phyloP scores from a whole-genome alignment of 1,139 yeast genomes.

The Suhomyces terraborum region DNA sequence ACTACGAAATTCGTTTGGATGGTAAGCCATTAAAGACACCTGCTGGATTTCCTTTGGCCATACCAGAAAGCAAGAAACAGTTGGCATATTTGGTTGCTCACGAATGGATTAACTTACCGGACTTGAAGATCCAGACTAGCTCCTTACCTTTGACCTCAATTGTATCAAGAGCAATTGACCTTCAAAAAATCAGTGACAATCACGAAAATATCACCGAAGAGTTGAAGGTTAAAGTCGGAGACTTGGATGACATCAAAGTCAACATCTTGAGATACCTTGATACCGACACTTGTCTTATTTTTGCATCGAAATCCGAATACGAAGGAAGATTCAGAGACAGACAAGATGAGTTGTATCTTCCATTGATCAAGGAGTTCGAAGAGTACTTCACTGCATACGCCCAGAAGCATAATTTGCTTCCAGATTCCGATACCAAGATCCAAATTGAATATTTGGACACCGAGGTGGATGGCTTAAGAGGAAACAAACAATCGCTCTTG shows the following conservation, averaged over 20 bases:
- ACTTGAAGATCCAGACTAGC: slow-evolving; percentile 73
- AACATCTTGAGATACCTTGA: slow-evolving; percentile 79
- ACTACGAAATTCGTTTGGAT: slow-evolving; percentile 65
- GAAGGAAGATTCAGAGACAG: slow-evolving; percentile 76
- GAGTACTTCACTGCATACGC: slow-evolving; percentile 54
- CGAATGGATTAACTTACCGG: slow-evolving; percentile 84
- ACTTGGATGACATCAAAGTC: slow-evolving; percentile 53
- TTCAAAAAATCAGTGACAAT: slow-evolving; percentile 36
- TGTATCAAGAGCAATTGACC: slow-evolving; percentile 83
- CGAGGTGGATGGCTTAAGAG: slow-evolving; percentile 76
- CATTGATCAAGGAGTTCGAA: slow-evolving; percentile 70
- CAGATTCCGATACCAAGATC: slow-evolving; percentile 26
- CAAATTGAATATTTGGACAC: slow-evolving; percentile 68
- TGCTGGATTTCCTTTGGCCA: slow-evolving; percentile 64
- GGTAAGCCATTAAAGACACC: slow-evolving; percentile 83
- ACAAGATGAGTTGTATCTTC: slow-evolving; percentile 76
- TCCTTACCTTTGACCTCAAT: slow-evolving; percentile 85
- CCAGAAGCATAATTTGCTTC: slow-evolving; percentile 31
- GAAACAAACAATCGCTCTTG: slow-evolving; percentile 67
- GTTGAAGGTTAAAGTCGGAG: slow-evolving; percentile 60
- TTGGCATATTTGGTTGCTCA: slow-evolving; percentile 78
- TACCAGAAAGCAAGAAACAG: slow-evolving; percentile 61
- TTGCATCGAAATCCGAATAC: slow-evolving; percentile 79
- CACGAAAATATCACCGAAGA: slow-evolving; percentile 41
- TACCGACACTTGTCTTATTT: slow-evolving; percentile 88